Conservation (phyloP, 1,284 basidiomycete genomes). For the Ustilago xerochloae region DNA sequence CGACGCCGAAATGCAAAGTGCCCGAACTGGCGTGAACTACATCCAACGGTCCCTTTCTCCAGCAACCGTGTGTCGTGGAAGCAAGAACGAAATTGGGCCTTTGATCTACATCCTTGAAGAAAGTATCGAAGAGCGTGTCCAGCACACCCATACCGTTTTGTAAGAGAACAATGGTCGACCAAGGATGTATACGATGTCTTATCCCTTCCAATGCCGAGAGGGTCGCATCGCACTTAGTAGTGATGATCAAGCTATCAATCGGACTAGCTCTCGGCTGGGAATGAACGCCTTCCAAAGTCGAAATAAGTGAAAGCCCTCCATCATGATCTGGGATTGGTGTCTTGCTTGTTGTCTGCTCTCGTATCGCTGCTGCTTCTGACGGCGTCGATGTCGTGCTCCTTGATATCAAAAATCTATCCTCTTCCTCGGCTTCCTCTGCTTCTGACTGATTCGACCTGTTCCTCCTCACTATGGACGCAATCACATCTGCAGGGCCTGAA, state of each 20-base stretch:
- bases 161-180: slow-evolving; percentile 85
- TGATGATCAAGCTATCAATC: slow-evolving; percentile 76
- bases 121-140: slow-evolving; percentile 77
- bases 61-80: slow-evolving; percentile 82
- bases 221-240: slow-evolving; percentile 81
- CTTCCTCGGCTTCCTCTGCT: not conserved
- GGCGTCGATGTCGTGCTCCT: slow-evolving; percentile 7
- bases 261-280: slow-evolving; percentile 41
- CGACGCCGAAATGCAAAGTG: slow-evolving; percentile 80
- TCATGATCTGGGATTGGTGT: slow-evolving; percentile 39
- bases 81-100: slow-evolving; percentile 89
- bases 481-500: slow-evolving; percentile 33
- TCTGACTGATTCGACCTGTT: slow-evolving; percentile 4
- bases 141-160: slow-evolving; percentile 93
- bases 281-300: slow-evolving; percentile 23
- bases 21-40: slow-evolving; percentile 82
- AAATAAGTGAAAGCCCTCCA: slow-evolving; percentile 45
- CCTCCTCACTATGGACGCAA: slow-evolving; percentile 29
- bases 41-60: slow-evolving; percentile 71
- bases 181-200: slow-evolving; percentile 75
- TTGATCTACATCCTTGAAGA: slow-evolving; percentile 79
- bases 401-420: slow-evolving; percentile 35
- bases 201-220: slow-evolving; percentile 75
- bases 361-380: slow-evolving; percentile 15
- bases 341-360: slow-evolving; percentile 20